A percentile compares a stretch with the other conserved stretches of the same genome.
Evolutionary conservation across 352 stramenopile genomes (phyloP).

Genomic region (Phytophthora pluvialis): DNA sequence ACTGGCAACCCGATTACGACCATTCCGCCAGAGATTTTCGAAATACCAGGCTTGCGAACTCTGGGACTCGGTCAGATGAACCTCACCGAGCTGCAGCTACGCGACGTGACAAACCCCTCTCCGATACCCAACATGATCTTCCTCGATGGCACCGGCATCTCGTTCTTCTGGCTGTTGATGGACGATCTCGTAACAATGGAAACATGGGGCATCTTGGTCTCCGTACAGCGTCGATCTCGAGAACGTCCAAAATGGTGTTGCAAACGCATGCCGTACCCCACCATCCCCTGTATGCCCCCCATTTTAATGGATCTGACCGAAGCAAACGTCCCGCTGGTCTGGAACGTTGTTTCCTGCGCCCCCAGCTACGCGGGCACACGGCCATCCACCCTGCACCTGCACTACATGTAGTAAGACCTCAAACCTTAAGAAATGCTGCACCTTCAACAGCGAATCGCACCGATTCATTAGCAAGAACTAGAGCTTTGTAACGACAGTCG

Average conservation of each 20-base stretch:
- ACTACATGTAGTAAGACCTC: background rate
- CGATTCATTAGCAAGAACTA: background rate
- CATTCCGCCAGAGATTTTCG: conserved; percentile 26
- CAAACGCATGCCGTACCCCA: background rate
- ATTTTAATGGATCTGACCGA: conserved; percentile 16
- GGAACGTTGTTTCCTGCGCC: background rate
- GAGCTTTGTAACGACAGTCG: too few species aligned
- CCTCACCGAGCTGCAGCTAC: conserved; percentile 21
- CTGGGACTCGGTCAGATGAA: conserved; percentile 19
- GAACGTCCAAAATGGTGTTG: conserved; percentile 4
- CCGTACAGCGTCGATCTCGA: conserved; percentile 16
- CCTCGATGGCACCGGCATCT: background rate
- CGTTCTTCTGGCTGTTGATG: conserved; percentile 9
- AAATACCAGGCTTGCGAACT: conserved; percentile 4
- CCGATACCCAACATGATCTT: conserved; percentile 2
- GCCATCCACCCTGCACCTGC: conserved; percentile 5
- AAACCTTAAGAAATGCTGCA: background rate
- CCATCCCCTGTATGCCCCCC: conserved; percentile 5
- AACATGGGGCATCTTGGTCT: background rate
- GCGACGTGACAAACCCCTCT: conserved; percentile 16
- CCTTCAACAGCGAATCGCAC: background rate
- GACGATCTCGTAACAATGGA: conserved; percentile 10
- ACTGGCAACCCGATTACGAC: conserved; percentile 27
- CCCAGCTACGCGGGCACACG: background rate
- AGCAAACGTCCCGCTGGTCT: conserved; percentile 4